These are phyloP conservation scores for Hanseniaspora vineae DNA, from an alignment of 805 yeast genomes.

Conservation along the genomic window DNA sequence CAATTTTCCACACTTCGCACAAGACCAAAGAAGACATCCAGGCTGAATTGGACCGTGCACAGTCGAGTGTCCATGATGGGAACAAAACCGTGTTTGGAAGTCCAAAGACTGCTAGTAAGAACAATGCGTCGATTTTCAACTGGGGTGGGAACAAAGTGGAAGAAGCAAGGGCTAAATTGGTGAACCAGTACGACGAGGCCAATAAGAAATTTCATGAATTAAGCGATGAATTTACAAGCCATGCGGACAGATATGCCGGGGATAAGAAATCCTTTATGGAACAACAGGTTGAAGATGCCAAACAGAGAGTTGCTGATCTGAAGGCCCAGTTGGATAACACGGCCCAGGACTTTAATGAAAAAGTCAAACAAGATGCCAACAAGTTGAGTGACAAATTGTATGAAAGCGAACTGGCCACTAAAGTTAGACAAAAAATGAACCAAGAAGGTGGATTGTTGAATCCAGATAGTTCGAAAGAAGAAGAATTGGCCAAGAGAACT, in stretches of 20 bases:
- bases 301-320: slow-evolving; percentile 9
- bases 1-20: slow-evolving; percentile 6
- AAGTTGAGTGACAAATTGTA: neutral
- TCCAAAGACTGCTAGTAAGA: neutral
- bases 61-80: neutral
- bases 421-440: neutral
- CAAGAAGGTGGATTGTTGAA: slow-evolving; percentile 7
- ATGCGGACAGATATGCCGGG: neutral
- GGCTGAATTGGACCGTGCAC: slow-evolving; percentile 3
- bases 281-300: slow-evolving; percentile 10
- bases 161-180: slow-evolving; percentile 17
- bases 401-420: neutral
- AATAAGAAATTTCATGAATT: slow-evolving; percentile 16
- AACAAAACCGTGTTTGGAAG: neutral
- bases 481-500: slow-evolving; percentile 21
- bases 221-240: slow-evolving; percentile 7
- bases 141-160: slow-evolving; percentile 20
- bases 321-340: slow-evolving; percentile 12
- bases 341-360: slow-evolving; percentile 5
- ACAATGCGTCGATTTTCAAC: slow-evolving; percentile 16
- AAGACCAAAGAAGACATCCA: slow-evolving; percentile 7
- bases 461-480: slow-evolving; percentile 8
- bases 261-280: neutral
- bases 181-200: slow-evolving; percentile 18
- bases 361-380: neutral